Evolutionary conservation across 2,329 filamentous ascomycete species (phyloP), one percentile per base, ranked within the genome.

Genomic region (Fusarium transvaalense): DNA sequence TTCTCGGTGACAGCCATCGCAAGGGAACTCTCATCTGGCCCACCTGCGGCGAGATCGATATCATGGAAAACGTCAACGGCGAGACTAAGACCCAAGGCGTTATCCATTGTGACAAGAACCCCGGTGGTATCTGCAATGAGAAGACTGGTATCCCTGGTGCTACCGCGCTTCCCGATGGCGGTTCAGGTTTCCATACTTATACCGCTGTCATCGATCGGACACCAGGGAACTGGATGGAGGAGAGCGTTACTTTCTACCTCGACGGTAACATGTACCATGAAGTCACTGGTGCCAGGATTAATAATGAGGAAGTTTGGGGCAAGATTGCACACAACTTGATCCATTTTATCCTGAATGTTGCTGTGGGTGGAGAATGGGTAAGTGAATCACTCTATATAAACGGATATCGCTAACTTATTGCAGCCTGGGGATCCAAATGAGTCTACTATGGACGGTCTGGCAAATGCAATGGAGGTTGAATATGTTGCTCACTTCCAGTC

Each of bases 311-410:
- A 3, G 77, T 82, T 17, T 87, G 85, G 85, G 76, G 66, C 2
- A 77, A 80, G 8, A 74, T 87, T 34, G 82, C 83, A 4, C 82
- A 83, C 68, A 82, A 78, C 60, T 80, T 83, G 6, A 69, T 85
- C 68, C 85, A 82, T 68, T 75, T 86, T 45, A 80, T 87, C 56
- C 71, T 86, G 58, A 86, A 87, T 64, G 77, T 87, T 5, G 85
- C 85, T 21, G 82, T 87, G 32, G 84, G 84, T 7, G 84, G 84
- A 12, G 75, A 80, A 66, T 82, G 75, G 82, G 84, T 82, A 76
- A 75, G 82, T 79, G 52, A 1, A 15, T 13, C 10, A 5, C 8
- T 34, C 19, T 6, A 7, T 2, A n/a, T 32, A 17, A 21, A 15
- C 10, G 17, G 19, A 6, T 8, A 19, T 4, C 8, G 14, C 66